A percentile compares a stretch with the other conserved stretches of the same genome.
Evolutionary conservation across 2,329 filamentous ascomycete species (phyloP).

Genomic region (Calonectria honghensis): DNA sequence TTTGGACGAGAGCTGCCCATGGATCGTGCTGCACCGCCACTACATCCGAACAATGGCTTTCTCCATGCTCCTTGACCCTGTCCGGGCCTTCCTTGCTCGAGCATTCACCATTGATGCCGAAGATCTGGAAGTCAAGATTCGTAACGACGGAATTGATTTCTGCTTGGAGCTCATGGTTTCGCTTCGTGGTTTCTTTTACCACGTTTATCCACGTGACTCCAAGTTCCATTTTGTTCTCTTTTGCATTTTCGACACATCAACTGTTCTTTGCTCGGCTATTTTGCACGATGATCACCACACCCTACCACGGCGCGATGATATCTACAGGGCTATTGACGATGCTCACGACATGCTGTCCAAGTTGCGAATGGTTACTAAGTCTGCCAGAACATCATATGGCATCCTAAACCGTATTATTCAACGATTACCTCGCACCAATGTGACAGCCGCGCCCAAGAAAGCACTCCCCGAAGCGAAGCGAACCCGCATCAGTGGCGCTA

Average conservation of each 20-base stretch:
- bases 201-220: conserved; percentile 66
- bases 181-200: conserved; percentile 64
- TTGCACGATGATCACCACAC: conserved; percentile 67
- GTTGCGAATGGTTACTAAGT: conserved; percentile 56
- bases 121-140: conserved; percentile 61
- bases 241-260: conserved; percentile 70
- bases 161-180: conserved; percentile 65
- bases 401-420: conserved; percentile 58
- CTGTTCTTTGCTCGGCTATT: conserved; percentile 70
- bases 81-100: conserved; percentile 67
- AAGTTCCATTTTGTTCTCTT: conserved; percentile 71
- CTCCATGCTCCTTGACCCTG: conserved; percentile 66
- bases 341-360: conserved; percentile 60
- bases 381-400: conserved; percentile 58
- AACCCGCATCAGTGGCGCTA: conserved; percentile 25
- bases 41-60: conserved; percentile 67
- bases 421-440: conserved; percentile 53
- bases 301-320: conserved; percentile 63
- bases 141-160: conserved; percentile 65
- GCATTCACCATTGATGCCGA: conserved; percentile 54
- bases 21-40: conserved; percentile 67
- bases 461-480: conserved; percentile 39
- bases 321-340: conserved; percentile 62
- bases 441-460: conserved; percentile 38
- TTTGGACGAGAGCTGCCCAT: conserved; percentile 63